Percentiles rank a stretch among this genome's conserved stretches.
These are phyloP conservation scores for Malus hybrid DNA, from an alignment of 331 rosid genomes.

Conservation along the genomic window DNA sequence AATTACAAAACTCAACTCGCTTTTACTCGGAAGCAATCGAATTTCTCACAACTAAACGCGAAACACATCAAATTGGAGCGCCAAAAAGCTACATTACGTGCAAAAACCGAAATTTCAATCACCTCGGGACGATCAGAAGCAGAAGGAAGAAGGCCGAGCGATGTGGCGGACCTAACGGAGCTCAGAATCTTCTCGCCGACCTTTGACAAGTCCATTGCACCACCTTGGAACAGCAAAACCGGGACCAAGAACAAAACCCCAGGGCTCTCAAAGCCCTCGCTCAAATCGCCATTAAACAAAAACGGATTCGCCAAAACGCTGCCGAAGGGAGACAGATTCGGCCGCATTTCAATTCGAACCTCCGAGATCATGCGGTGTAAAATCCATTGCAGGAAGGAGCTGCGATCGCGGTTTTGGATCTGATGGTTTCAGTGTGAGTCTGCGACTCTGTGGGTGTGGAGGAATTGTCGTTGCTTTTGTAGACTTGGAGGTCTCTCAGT, in stretches of 20 bases:
- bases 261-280: constrained; percentile 72
- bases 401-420: constrained; percentile 12
- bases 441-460: neutral
- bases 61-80: neutral
- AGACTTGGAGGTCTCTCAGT: neutral
- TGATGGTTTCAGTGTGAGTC: constrained; percentile 6
- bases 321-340: constrained; percentile 76
- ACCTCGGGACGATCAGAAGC: constrained; percentile 96
- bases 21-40: neutral
- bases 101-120: constrained; percentile 3
- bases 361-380: constrained; percentile 29
- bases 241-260: constrained; percentile 83
- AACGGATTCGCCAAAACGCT: constrained; percentile 71
- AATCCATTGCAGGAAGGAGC: constrained; percentile 21
- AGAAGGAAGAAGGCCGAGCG: constrained; percentile 87
- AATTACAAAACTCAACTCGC: neutral
- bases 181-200: constrained; percentile 94
- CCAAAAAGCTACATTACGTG: constrained; percentile 1
- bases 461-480: neutral
- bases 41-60: neutral
- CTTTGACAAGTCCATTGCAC: constrained; percentile 90
- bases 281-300: constrained; percentile 73
- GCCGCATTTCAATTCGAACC: constrained; percentile 84
- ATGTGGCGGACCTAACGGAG: constrained; percentile 96
- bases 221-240: constrained; percentile 72